Percentiles rank a stretch among this genome's conserved stretches.
These are phyloP conservation scores for Diaporthe velutina DNA, from an alignment of 2,329 filamentous ascomycete species.

Conservation along the genomic window DNA sequence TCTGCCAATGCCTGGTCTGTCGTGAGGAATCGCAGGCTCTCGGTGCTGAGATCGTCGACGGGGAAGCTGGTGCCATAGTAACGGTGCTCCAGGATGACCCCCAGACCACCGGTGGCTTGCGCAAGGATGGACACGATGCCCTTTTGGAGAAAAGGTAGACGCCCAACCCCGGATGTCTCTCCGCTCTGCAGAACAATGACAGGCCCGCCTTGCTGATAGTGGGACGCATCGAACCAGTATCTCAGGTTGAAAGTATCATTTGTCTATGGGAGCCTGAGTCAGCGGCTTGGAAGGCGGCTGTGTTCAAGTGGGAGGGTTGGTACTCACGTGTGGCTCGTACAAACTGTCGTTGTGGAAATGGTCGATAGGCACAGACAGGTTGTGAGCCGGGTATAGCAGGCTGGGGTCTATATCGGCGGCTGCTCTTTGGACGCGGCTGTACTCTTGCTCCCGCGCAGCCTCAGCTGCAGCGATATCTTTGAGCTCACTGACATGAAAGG, in stretches of 20 bases:
- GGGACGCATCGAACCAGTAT: constrained; percentile 85
- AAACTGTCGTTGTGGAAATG: constrained; percentile 85
- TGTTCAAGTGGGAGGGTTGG: not conserved
- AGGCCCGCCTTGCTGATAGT: constrained; percentile 83
- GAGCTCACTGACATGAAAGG: constrained; percentile 34
- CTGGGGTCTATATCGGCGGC: constrained; percentile 32
- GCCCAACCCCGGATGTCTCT: constrained; percentile 73
- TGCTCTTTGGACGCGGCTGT: not conserved
- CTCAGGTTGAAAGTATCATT: constrained; percentile 76
- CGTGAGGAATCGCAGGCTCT: constrained; percentile 83
- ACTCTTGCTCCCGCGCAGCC: constrained; percentile 21
- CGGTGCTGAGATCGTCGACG: constrained; percentile 71
- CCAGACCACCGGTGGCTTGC: constrained; percentile 78
- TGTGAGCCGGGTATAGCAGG: constrained; percentile 54
- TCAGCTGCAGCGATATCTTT: not conserved
- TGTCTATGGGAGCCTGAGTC: constrained; percentile 47
- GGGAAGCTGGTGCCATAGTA: constrained; percentile 88
- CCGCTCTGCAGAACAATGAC: constrained; percentile 83
- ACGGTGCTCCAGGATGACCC: constrained; percentile 86
- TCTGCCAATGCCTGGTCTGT: constrained; percentile 88
- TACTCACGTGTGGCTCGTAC: constrained; percentile 77
- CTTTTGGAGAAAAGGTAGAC: constrained; percentile 80
- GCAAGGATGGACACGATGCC: constrained; percentile 81
- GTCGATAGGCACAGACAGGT: constrained; percentile 71
- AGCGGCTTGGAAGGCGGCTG: not conserved